These are phyloP conservation scores for Picea sitchensis DNA, from an alignment of 75 land plant species.

Conservation along the genomic window DNA sequence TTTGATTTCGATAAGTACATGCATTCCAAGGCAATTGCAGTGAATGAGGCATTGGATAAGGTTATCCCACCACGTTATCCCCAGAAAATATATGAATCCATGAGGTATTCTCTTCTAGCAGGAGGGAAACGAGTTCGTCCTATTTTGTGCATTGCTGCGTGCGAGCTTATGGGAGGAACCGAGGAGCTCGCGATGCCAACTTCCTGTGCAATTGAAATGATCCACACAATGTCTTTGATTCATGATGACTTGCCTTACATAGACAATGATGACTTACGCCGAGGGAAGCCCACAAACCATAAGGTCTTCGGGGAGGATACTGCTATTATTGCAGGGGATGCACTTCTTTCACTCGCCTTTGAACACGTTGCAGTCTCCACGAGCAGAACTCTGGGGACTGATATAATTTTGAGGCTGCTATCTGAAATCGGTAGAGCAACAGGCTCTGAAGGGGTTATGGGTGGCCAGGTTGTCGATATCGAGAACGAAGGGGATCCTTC, in stretches of 20 bases:
- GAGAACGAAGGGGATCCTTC: slow-evolving; percentile 18
- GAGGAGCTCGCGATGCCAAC: slow-evolving; percentile 43
- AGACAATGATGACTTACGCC: slow-evolving; percentile 60
- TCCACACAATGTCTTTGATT: slow-evolving; percentile 45
- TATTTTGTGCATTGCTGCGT: slow-evolving; percentile 61
- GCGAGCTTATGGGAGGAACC: slow-evolving; percentile 64
- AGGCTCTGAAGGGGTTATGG: slow-evolving; percentile 54
- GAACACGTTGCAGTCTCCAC: slow-evolving; percentile 43
- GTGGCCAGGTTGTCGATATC: slow-evolving; percentile 54
- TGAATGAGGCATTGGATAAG: slow-evolving; percentile 19
- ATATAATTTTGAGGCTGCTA: slow-evolving; percentile 31
- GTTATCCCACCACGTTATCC: slow-evolving; percentile 13
- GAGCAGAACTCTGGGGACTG: slow-evolving; percentile 14
- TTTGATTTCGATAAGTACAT: slow-evolving; percentile 25
- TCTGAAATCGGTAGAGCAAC: slow-evolving; percentile 40
- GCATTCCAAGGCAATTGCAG: slow-evolving; percentile 23
- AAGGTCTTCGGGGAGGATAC: slow-evolving; percentile 31
- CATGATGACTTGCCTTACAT: slow-evolving; percentile 75
- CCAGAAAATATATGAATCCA: slow-evolving; percentile 19
- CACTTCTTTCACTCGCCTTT: slow-evolving; percentile 42
- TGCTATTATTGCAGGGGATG: slow-evolving; percentile 60
- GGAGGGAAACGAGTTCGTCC: slow-evolving; percentile 39
- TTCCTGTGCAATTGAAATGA: slow-evolving; percentile 62
- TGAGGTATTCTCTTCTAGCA: slow-evolving; percentile 28
- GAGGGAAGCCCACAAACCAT: slow-evolving; percentile 29